phyloP scores from a whole-genome alignment of 345 rosid species.

The Salix caprea region DNA sequence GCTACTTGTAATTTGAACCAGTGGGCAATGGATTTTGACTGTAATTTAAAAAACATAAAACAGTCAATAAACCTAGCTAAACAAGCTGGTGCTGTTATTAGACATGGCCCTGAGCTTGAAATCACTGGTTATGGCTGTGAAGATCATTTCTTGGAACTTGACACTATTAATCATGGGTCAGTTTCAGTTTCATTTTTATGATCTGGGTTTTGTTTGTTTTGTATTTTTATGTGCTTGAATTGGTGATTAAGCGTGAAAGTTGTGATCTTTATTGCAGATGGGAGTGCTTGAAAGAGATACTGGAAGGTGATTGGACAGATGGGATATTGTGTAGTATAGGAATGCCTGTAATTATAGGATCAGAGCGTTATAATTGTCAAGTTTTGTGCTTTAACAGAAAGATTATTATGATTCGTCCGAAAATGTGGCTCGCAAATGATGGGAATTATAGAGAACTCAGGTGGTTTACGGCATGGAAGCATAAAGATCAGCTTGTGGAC shows the following conservation, averaged over 20 bases:
- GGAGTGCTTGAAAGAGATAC: slow-evolving; percentile 87
- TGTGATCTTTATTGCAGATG: slow-evolving; percentile 46
- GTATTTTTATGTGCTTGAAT: background rate
- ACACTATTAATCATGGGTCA: slow-evolving; percentile 75
- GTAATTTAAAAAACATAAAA: slow-evolving; percentile 71
- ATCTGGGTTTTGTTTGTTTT: background rate
- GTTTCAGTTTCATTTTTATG: slow-evolving; percentile 8
- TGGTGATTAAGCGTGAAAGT: background rate
- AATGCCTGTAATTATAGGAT: slow-evolving; percentile 84
- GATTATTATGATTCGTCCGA: slow-evolving; percentile 88
- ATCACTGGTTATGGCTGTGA: slow-evolving; percentile 98
- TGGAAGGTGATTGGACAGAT: slow-evolving; percentile 78
- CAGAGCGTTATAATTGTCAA: slow-evolving; percentile 94
- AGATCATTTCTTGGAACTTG: slow-evolving; percentile 94
- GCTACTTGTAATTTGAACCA: slow-evolving; percentile 92
- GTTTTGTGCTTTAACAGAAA: slow-evolving; percentile 71
- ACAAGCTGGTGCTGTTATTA: slow-evolving; percentile 66
- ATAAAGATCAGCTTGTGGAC: slow-evolving; percentile 58
- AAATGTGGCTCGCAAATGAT: slow-evolving; percentile 91
- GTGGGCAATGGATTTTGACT: slow-evolving; percentile 94
- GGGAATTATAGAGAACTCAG: slow-evolving; percentile 84
- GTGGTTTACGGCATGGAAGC: slow-evolving; percentile 93
- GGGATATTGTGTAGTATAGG: slow-evolving; percentile 90
- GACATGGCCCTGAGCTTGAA: slow-evolving; percentile 98
- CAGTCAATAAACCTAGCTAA: slow-evolving; percentile 65